Conservation (phyloP, 306 rosid species). For the Quercus suber region DNA sequence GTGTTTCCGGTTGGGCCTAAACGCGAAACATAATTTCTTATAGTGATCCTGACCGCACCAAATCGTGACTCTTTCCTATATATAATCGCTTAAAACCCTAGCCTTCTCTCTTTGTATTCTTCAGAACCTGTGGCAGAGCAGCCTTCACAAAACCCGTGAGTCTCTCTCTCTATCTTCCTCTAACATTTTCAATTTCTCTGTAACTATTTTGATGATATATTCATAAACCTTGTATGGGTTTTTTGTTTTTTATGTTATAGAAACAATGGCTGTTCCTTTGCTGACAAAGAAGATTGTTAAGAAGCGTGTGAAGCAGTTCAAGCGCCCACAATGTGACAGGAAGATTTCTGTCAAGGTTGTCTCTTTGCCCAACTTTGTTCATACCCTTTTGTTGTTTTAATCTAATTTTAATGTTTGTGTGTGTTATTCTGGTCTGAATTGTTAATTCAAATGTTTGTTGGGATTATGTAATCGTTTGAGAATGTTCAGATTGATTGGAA, state of each 20-base stretch:
- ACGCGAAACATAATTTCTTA: too few species aligned
- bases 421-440: neutral
- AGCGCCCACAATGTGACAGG: slow-evolving; percentile 62
- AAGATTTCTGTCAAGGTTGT: slow-evolving; percentile 54
- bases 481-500: neutral
- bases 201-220: neutral
- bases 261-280: slow-evolving; percentile 59
- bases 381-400: neutral
- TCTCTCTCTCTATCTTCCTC: neutral
- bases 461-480: neutral
- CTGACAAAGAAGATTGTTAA: slow-evolving; percentile 58
- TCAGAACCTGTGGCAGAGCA: too few species aligned
- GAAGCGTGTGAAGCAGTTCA: slow-evolving; percentile 64
- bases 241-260: slow-evolving; percentile 9
- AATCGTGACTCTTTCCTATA: too few species aligned
- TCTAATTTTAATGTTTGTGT: neutral
- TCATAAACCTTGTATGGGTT: neutral
- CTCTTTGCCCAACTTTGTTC: neutral
- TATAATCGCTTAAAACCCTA: too few species aligned
- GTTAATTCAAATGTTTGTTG: neutral
- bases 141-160: too few species aligned
- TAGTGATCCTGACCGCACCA: too few species aligned
- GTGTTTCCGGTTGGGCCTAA: too few species aligned
- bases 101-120: too few species aligned
- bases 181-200: neutral